Evolutionary conservation across 2,329 filamentous ascomycete species (phyloP), one percentile per base, ranked within the genome.

Genomic region (Verticillium zaregamsianum): DNA sequence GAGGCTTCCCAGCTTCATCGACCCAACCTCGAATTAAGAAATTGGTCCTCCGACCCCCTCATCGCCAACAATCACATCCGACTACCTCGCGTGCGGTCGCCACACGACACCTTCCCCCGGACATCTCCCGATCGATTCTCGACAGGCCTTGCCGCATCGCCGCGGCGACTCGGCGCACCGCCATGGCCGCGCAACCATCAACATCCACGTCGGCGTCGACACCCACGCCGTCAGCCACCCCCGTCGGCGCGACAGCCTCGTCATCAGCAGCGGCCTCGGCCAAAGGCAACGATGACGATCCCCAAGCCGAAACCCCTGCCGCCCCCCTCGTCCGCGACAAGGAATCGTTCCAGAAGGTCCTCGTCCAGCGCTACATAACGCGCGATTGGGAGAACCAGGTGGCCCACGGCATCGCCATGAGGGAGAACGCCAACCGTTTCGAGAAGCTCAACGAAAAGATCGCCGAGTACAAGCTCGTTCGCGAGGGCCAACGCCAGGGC

Each of bases 401-500:
- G 11, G 81, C 81, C 62, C 74, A 86, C 56, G 77, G 77, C 60
- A 76, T 82, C 58, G 77, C 80, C 61, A 80, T 84, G 55, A 80
- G 82, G 59, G 79, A 82, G 39, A 82, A 81, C 59, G 82, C 85
- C 65, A 80, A 82, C 58, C 76, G 88, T 61, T 83, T 88, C 66
- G 82, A 82, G 66, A 80, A 86, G 67, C 90, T 88, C 76, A 85
- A 85, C 66, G 80, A 85, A 58, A 89, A 90, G 75, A 83, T 87
- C 63, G 84, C 89, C 63, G 88, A 92, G 71, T 92, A 94, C 79
- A 81, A 86, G 62, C 76, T 81, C 57, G 72, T 92, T 55, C 80
- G 83, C 64, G 79, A 74, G 65, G 80, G 85, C 9, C 85, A 82
- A 68, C 81, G 84, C 63, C 76, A 76, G 28, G 28, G 28, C 28